Base-by-base conservation (phyloP, 805 yeast genomes). In the Hanseniaspora pseudoguilliermondii region DNA sequence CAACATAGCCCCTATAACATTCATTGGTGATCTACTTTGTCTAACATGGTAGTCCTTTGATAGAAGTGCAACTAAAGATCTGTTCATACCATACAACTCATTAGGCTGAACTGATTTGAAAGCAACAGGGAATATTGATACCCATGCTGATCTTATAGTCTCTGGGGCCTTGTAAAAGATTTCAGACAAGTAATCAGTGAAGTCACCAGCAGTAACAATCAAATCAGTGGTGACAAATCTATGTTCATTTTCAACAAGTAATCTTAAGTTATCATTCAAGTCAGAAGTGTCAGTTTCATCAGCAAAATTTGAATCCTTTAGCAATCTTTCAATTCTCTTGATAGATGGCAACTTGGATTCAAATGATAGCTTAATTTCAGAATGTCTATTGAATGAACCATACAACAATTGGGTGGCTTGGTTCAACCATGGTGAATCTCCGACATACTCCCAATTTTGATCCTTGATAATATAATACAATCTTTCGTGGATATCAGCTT, bases 371-470 rank as follows among this genome's bases (percentile, higher is more conserved):
- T 66, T 68, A 20, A 88, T 61, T 2, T 64, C 66, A 55, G 76
- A 72, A 0, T 76, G 75, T 41, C 67, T 68, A 57, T 83, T 83
- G 60, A 86, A 81, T 0, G 95, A 76, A 0, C 93, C 95, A 64
- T 84, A 87, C 7, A 93, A 69, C 32, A 95, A 69, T 65, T 90
- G 96, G 20, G 87, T 73, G 0, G 96, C 97, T 67, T 91, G 97
- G 66, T 88, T 88, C 59, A 91, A 70, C 98, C 98, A 93, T 43
- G 89, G 86, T 63, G 85, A 86, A 61, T 93, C 98, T 0, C 95
- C 90, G 40, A 93, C 72, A 60, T 79, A 84, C 65, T 93, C 99
- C 99, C 99, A 93, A 64, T 88, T 91, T 66, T 93, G 99, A 63
- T 93, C 97, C 40, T 91, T 74, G n/a, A 95, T 78, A 9, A 91